Conservation (phyloP, 768 basidiomycete species). For the Tubosaeta sp. region DNA sequence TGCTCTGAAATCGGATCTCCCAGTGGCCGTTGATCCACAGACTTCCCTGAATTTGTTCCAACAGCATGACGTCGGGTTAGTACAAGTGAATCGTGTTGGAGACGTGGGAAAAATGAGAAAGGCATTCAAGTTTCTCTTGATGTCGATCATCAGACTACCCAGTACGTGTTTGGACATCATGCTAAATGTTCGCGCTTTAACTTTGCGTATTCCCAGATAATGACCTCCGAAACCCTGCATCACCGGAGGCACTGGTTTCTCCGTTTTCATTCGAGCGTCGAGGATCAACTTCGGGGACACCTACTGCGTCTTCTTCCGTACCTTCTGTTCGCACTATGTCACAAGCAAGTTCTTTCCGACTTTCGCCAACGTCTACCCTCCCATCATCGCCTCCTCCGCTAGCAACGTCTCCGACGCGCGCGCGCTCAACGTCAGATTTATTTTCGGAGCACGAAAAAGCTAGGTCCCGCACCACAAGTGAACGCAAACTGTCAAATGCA, state of each 20-base stretch:
- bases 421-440: conserved; percentile 53
- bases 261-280: conserved; percentile 53
- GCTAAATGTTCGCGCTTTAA: conserved; percentile 6
- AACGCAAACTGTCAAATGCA: conserved; percentile 30
- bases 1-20: conserved; percentile 82
- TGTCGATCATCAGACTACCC: conserved; percentile 51
- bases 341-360: conserved; percentile 27
- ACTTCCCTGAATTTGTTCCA: conserved; percentile 47
- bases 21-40: conserved; percentile 53
- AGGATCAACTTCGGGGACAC: conserved; percentile 46
- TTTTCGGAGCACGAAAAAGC: conserved; percentile 41
- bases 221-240: conserved; percentile 67
- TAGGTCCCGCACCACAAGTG: conserved; percentile 21
- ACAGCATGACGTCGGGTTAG: conserved; percentile 70
- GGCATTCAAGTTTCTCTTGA: conserved; percentile 71
- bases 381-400: conserved; percentile 35
- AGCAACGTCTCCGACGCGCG: conserved; percentile 48
- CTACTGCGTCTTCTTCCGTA: conserved; percentile 44
- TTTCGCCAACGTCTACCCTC: conserved; percentile 33
- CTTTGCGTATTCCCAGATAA: conserved; percentile 25
- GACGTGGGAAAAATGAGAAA: conserved; percentile 70
- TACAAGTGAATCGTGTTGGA: conserved; percentile 60
- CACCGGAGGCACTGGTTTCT: conserved; percentile 53
- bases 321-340: conserved; percentile 31
- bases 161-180: conserved; percentile 22